Evolutionary conservation across 208 protist genomes (phyloP), one percentile per base, ranked within the genome.

Genomic region (Trypanosomatidae sp.): DNA sequence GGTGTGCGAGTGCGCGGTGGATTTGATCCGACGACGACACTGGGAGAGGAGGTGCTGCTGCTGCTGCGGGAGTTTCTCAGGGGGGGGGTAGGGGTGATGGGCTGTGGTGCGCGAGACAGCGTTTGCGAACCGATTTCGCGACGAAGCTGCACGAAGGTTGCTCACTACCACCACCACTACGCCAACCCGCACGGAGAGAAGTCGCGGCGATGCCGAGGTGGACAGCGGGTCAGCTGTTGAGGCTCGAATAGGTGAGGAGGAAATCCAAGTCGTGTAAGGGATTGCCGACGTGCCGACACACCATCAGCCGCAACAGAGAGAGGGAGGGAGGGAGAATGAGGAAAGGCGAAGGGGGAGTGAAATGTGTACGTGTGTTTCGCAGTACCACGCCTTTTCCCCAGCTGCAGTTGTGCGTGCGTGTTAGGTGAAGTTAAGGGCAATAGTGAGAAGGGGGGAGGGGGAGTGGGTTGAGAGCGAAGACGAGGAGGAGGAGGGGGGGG

Each of bases 391-490:
- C 36, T 39, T 39, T 39, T 39, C 36, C 1, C 3, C 36, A 39
- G 36, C 36, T 6, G 36, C 36, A 39, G 36, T 3, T 39, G 36
- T 39, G 36, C 36, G 36, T 39, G 36, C 36, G n/a, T 50, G 58
- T 28, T 9, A 60, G 47, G 71, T 55, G 44, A 8, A 70, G 58
- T 39, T 39, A 39, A 39, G 36, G 36, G 36, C 36, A 39, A 6
- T 39, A 39, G 36, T 6, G 36, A 70, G 25, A 74, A 62, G 60
- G 12, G 55, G 46, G 47, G 33, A 49, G 66, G 50, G 17, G 62
- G 30, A 59, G 17, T 53, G n/a, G 25, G 59, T 25, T 55, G 36
- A 62, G 71, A 28, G 41, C 56, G 33, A 86, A 69, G n/a, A 62
- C 65, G 30, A 73, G 39, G 19, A 58, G 49, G 12, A 70, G 10